Conservation (phyloP, 768 basidiomycete species). For the Phanerochaete sordida region DNA sequence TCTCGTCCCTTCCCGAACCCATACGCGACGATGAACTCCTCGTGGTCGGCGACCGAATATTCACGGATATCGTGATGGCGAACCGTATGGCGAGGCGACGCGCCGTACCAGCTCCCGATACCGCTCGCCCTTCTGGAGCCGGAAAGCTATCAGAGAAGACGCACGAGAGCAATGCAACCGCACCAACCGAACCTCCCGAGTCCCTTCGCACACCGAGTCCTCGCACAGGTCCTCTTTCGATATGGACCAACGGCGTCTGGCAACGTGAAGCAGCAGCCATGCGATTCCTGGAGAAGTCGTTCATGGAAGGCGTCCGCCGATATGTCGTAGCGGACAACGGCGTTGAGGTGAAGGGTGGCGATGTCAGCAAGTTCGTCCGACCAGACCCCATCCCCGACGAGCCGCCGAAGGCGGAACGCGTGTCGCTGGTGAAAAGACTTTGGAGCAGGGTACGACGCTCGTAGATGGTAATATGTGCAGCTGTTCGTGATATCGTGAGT, state of each 20-base stretch:
- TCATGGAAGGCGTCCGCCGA: conserved; percentile 44
- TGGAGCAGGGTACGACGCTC: not conserved
- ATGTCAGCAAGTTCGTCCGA: not conserved
- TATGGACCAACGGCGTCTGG: conserved; percentile 76
- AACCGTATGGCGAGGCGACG: conserved; percentile 54
- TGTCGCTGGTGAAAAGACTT: not conserved
- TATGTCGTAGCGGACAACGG: conserved; percentile 27
- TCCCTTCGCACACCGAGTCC: too few relatives aligned
- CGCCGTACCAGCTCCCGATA: not conserved
- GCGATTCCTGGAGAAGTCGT: conserved; percentile 53
- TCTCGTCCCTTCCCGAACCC: conserved; percentile 54
- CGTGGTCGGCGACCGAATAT: conserved; percentile 87
- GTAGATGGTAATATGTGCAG: not conserved
- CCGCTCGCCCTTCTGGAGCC: not conserved
- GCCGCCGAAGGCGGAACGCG: not conserved
- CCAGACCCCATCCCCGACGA: not conserved
- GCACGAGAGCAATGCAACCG: conserved; percentile 1
- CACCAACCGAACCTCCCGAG: too few relatives aligned
- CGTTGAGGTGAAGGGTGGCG: not conserved
- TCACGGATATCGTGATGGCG: conserved; percentile 88
- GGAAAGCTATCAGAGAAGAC: conserved; percentile 7
- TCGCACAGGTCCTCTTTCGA: conserved; percentile 50
- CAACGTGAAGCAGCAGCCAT: conserved; percentile 56
- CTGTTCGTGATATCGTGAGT: not conserved
- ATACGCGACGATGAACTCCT: conserved; percentile 64